These are phyloP conservation scores for Rhodotorula sp. DNA, from an alignment of 1,284 basidiomycete species.

Conservation along the genomic window DNA sequence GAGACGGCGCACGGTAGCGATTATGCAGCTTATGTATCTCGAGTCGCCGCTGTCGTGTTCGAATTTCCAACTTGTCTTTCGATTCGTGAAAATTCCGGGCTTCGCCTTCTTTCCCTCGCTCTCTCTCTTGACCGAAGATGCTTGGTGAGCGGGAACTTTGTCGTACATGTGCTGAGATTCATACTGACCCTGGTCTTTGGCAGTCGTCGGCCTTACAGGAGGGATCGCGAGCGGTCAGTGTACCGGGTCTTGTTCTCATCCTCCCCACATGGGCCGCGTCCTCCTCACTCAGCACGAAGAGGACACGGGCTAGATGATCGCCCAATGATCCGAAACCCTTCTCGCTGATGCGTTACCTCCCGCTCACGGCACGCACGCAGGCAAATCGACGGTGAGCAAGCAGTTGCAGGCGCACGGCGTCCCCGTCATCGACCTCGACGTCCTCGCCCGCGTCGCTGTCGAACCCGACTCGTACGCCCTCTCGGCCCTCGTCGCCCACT, in stretches of 20 bases:
- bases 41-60: background rate
- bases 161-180: too few relatives aligned
- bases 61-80: background rate
- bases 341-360: background rate
- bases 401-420: slow-evolving; percentile 63
- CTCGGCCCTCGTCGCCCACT: slow-evolving; percentile 63
- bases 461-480: slow-evolving; percentile 77
- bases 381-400: slow-evolving; percentile 82
- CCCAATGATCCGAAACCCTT: background rate
- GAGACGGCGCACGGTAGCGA: background rate
- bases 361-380: slow-evolving; percentile 26
- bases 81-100: too few relatives aligned
- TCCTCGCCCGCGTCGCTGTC: slow-evolving; percentile 83
- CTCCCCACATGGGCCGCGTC: background rate
- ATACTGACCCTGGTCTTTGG: background rate
- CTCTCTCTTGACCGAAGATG: background rate
- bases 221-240: slow-evolving; percentile 83
- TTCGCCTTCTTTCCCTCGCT: background rate
- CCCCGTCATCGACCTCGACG: slow-evolving; percentile 87
- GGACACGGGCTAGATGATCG: background rate
- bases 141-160: background rate
- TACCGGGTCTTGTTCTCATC: background rate
- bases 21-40: background rate
- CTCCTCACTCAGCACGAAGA: background rate
- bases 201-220: slow-evolving; percentile 92